These are phyloP conservation scores for Auriculariales sp. DNA, from an alignment of 768 basidiomycete species.

Conservation along the genomic window DNA sequence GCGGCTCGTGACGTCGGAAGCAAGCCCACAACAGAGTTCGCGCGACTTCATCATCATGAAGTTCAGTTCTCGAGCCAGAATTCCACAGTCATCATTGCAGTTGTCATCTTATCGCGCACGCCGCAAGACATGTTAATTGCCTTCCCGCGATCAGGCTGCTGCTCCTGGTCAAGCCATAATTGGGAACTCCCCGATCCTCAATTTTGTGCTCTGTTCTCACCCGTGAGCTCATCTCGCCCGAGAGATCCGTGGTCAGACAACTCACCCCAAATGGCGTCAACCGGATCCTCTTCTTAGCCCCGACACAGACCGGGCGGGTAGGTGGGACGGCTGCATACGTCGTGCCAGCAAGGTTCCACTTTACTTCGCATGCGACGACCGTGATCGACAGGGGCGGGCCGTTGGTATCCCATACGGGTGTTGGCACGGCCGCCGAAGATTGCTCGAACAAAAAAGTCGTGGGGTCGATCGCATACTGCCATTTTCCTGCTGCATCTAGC, in stretches of 20 bases:
- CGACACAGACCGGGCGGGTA: slow-evolving; percentile 27
- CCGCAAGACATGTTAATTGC: too few relatives aligned
- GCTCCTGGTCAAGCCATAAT: too few relatives aligned
- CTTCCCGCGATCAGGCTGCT: too few relatives aligned
- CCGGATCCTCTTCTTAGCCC: slow-evolving; percentile 25
- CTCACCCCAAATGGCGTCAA: slow-evolving; percentile 36
- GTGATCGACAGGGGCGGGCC: slow-evolving; percentile 32
- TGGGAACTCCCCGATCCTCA: slow-evolving; percentile 20
- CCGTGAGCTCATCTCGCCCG: background rate
- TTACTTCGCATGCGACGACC: slow-evolving; percentile 34
- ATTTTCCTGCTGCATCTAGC: slow-evolving; percentile 30
- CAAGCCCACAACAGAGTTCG: too few relatives aligned
- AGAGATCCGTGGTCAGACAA: background rate
- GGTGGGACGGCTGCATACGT: slow-evolving; percentile 33
- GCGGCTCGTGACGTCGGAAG: too few relatives aligned
- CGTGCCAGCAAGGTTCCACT: slow-evolving; percentile 30
- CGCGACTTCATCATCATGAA: too few relatives aligned
- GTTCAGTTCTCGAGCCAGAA: too few relatives aligned
- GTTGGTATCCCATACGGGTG: slow-evolving; percentile 34
- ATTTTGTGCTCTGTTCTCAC: slow-evolving; percentile 15
- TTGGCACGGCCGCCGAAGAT: slow-evolving; percentile 23
- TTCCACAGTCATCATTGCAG: too few relatives aligned
- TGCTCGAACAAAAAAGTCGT: slow-evolving; percentile 20
- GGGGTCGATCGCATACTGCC: slow-evolving; percentile 44
- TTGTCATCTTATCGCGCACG: too few relatives aligned